These are phyloP conservation scores for Leptographium radiaticola DNA, from an alignment of 2,329 filamentous ascomycete species.

Conservation along the genomic window DNA sequence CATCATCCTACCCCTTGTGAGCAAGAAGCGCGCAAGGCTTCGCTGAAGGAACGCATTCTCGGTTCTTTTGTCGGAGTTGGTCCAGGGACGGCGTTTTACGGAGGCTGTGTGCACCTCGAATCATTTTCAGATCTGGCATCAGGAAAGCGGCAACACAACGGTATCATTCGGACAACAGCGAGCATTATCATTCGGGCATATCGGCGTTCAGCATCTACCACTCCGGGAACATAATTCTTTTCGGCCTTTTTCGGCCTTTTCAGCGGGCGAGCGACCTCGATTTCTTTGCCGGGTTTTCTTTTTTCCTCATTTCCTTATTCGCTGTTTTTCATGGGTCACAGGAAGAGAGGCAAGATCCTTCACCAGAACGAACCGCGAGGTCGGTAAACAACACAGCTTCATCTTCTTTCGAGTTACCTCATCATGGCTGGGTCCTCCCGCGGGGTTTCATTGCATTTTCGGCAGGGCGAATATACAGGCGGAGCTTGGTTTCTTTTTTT, in stretches of 20 bases:
- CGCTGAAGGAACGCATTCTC: neutral
- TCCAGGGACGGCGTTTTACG: slow-evolving; percentile 11
- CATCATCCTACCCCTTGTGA: slow-evolving; percentile 2
- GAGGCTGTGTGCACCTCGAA: neutral
- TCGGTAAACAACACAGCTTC: slow-evolving; percentile 29
- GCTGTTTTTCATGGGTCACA: slow-evolving; percentile 21
- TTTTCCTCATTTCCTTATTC: slow-evolving; percentile 15
- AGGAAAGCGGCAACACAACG: slow-evolving; percentile 12
- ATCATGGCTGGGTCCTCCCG: slow-evolving; percentile 42
- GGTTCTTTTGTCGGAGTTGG: slow-evolving; percentile 5
- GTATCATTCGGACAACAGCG: slow-evolving; percentile 2
- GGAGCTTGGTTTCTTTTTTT: slow-evolving; percentile 22
- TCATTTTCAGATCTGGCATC: slow-evolving; percentile 11
- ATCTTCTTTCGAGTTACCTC: slow-evolving; percentile 22
- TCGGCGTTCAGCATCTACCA: slow-evolving; percentile 17
- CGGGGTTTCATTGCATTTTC: slow-evolving; percentile 40
- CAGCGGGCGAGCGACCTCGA: slow-evolving; percentile 26
- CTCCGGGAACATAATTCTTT: slow-evolving; percentile 11
- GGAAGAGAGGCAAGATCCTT: slow-evolving; percentile 9
- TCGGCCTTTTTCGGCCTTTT: slow-evolving; percentile 16
- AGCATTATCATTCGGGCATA: slow-evolving; percentile 12
- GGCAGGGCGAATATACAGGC: slow-evolving; percentile 37
- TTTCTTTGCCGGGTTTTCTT: slow-evolving; percentile 16
- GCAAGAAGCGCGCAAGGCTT: neutral
- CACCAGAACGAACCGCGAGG: slow-evolving; percentile 31